Conservation (phyloP, 2,329 filamentous ascomycete genomes). For the Nemania sp. region DNA sequence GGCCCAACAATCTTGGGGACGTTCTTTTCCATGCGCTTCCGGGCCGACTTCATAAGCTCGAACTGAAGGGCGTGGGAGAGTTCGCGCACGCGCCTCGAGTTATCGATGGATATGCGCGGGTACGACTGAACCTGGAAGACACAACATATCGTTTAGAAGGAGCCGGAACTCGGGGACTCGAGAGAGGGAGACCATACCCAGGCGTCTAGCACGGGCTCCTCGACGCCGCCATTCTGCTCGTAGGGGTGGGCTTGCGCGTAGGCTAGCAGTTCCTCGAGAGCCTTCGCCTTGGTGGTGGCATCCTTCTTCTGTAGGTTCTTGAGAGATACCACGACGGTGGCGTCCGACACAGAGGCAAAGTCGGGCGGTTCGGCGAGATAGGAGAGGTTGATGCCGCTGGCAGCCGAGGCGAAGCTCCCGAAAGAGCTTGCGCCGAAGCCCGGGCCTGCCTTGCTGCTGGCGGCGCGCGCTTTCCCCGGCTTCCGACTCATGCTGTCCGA, state of each 20-base stretch:
- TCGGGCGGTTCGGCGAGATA: constrained; percentile 87
- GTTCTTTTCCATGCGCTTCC: constrained; percentile 81
- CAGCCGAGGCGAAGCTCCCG: constrained; percentile 45
- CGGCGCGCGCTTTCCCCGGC: constrained; percentile 35
- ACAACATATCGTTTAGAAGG: constrained; percentile 28
- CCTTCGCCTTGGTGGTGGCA: constrained; percentile 86
- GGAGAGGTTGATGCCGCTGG: constrained; percentile 63
- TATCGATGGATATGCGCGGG: constrained; percentile 87
- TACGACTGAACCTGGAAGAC: constrained; percentile 74
- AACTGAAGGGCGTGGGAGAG: constrained; percentile 76
- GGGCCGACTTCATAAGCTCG: constrained; percentile 62
- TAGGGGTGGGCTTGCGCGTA: constrained; percentile 60
- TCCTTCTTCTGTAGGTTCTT: constrained; percentile 94
- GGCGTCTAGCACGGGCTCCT: constrained; percentile 82
- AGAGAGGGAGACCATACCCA: constrained; percentile 64
- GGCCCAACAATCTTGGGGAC: constrained; percentile 78
- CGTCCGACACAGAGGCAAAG: constrained; percentile 73
- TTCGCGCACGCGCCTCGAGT: constrained; percentile 83
- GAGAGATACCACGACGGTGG: constrained; percentile 84
- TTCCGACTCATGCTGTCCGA: constrained; percentile 38
- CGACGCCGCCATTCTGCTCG: constrained; percentile 63
- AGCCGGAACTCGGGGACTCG: background rate
- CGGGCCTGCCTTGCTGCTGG: constrained; percentile 34
- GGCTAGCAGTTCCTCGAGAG: constrained; percentile 78
- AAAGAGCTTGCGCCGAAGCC: constrained; percentile 29